Evolutionary conservation across 495 filamentous ascomycete species (phyloP), one percentile per base, ranked within the genome.

Genomic region (Xylaria telfairii): DNA sequence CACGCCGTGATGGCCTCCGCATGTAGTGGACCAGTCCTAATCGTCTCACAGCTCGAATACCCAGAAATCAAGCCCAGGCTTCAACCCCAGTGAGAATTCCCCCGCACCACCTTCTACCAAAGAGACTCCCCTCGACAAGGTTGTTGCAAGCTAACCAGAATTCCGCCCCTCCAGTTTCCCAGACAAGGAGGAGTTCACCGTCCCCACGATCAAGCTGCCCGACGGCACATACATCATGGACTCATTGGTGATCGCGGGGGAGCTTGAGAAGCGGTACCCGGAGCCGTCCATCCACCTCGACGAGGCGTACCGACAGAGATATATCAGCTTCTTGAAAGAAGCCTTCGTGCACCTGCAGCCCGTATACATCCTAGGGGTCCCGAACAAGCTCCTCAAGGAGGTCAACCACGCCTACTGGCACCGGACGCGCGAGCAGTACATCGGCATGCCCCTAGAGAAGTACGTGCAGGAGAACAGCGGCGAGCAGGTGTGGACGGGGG

Each of bases 211-310:
- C 71, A 77, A 73, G 47, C 72, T 87, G 49, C 81, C 87, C 13
- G 83, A 86, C 57, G 86, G 81, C 32, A 83, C 78, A 19, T 88
- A 85, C 70, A 49, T 89, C 7, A 91, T 87, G 86, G 89, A 91
- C 68, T 86, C 83, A 21, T 74, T 72, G 60, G 73, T 73, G n/a
- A 92, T 92, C 70, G 85, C 83, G 15, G 41, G 72, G 2, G 78
- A 74, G 24, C 79, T 92, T 47, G 88, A 91, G 69, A 76, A 79
- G 57, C 73, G 74, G 5, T 79, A 91, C 70, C 89, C 89, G 0
- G 73, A 80, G 5, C 89, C 89, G 0, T 77, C 83, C 0, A 67
- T 90, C 6, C 83, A 82, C 67, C 75, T 90, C 6, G 19, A 59
- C 56, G 56, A 59, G 8, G 6, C 17, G 7, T n/a, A 37, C 6